A percentile compares a stretch with the other conserved stretches of the same genome.
Conservation (phyloP, 2,329 filamentous ascomycete species). For the Stemphylium vesicarium region DNA sequence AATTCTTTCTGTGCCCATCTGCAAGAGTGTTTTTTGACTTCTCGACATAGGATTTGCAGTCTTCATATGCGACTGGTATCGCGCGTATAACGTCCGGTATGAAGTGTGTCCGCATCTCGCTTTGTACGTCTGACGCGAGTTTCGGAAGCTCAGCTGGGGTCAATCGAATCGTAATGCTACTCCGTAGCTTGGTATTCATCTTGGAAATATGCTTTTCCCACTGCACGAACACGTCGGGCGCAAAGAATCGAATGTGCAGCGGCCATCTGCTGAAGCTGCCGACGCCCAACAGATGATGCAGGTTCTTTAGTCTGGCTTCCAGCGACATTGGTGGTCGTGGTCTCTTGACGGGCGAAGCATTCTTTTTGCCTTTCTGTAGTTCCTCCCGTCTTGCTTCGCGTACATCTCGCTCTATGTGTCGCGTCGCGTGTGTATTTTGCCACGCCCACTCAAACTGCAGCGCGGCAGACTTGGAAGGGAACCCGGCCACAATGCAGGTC, state of each 20-base stretch:
- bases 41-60: conserved; percentile 57
- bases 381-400: conserved; percentile 45
- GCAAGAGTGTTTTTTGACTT: conserved; percentile 53
- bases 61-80: conserved; percentile 61
- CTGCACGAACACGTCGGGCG: conserved; percentile 67
- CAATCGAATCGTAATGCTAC: conserved; percentile 37
- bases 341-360: conserved; percentile 47
- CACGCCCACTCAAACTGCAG: conserved; percentile 98
- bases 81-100: conserved; percentile 44
- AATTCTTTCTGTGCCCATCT: conserved; percentile 37
- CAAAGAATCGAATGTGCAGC: conserved; percentile 79
- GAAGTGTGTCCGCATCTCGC: conserved; percentile 28
- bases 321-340: conserved; percentile 64
- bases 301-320: conserved; percentile 74
- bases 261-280: conserved; percentile 85
- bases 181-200: conserved; percentile 30
- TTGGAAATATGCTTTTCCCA: conserved; percentile 66
- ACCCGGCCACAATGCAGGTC: conserved; percentile 83
- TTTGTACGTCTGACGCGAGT: conserved; percentile 25
- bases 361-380: conserved; percentile 37
- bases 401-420: conserved; percentile 68
- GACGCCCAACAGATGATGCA: conserved; percentile 80
- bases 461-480: conserved; percentile 84
- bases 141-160: conserved; percentile 38
- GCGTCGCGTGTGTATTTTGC: conserved; percentile 80